A percentile compares a stretch with the other conserved stretches of the same genome.
phyloP scores from a whole-genome alignment of 2,329 filamentous ascomycete species.

The Helicocarpus griseus region DNA sequence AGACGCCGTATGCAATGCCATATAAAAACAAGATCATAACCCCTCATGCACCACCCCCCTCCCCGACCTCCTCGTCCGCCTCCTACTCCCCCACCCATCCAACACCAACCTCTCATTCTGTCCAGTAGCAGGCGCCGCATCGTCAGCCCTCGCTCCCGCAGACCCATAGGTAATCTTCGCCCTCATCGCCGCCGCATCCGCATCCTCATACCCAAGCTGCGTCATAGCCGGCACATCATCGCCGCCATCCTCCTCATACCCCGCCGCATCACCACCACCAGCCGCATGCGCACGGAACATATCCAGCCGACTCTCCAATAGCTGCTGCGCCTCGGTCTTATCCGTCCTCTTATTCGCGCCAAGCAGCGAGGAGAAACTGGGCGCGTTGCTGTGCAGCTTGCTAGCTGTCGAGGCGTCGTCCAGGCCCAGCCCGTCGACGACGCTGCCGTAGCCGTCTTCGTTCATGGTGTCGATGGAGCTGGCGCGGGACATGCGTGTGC shows the following conservation, averaged over 20 bases:
- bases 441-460: conserved; percentile 31
- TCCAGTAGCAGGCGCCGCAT: neutral
- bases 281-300: conserved; percentile 14
- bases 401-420: conserved; percentile 13
- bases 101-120: too few species aligned
- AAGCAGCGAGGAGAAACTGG: conserved; percentile 24
- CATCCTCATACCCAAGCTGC: conserved; percentile 40
- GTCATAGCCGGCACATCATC: conserved; percentile 33
- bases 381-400: conserved; percentile 18
- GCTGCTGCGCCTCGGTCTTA: conserved; percentile 9
- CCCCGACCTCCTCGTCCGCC: conserved; percentile 25
- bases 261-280: conserved; percentile 11
- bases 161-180: conserved; percentile 38
- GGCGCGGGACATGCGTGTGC: conserved; percentile 28
- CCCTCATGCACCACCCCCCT: conserved; percentile 15
- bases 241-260: conserved; percentile 22
- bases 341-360: conserved; percentile 13
- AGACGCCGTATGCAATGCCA: neutral
- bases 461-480: conserved; percentile 43
- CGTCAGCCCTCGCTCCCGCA: neutral
- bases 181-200: conserved; percentile 46
- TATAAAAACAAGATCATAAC: conserved; percentile 1
- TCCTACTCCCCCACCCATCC: conserved; percentile 24
- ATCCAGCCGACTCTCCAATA: conserved; percentile 9
- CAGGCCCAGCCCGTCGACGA: conserved; percentile 20